Evolutionary conservation across 164 flowering plant genomes (phyloP).

Genomic region (Chimonanthus praecox): DNA sequence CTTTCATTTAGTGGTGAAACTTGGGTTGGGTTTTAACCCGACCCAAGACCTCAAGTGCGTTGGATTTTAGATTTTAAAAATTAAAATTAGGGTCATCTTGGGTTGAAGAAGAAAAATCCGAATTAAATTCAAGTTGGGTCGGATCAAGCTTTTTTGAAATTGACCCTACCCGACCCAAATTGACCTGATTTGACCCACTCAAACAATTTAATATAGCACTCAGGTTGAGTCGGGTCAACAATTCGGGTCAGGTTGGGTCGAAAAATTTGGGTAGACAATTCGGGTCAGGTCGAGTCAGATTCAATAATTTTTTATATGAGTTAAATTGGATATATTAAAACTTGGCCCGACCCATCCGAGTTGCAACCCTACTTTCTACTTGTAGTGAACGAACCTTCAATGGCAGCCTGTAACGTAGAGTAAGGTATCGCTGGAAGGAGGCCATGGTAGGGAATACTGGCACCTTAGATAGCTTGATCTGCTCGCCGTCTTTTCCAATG

Average conservation of each 20-base stretch:
- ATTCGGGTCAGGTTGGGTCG: not conserved
- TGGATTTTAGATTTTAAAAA: too few species aligned
- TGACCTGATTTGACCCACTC: too few species aligned
- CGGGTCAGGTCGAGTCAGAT: not conserved
- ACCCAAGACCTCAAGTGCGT: too few species aligned
- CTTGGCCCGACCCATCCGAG: not conserved
- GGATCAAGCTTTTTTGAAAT: too few species aligned
- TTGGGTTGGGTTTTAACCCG: too few species aligned
- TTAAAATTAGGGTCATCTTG: too few species aligned
- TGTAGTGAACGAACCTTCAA: constrained; percentile 36
- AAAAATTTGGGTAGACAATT: not conserved
- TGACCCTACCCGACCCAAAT: too few species aligned
- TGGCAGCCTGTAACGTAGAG: constrained; percentile 33
- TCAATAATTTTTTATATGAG: not conserved
- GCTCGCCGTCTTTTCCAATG: constrained; percentile 40
- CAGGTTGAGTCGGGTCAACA: too few species aligned
- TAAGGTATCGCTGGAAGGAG: constrained; percentile 49
- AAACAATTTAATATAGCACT: too few species aligned
- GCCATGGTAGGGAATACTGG: constrained; percentile 23
- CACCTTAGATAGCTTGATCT: constrained; percentile 31
- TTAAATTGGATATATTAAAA: not conserved
- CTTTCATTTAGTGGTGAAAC: too few species aligned
- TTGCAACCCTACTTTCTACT: not conserved
- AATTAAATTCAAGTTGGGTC: too few species aligned
- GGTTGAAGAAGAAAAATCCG: too few species aligned